Conservation (phyloP, 768 basidiomycete genomes). For the Rhodotorula diobovata region DNA sequence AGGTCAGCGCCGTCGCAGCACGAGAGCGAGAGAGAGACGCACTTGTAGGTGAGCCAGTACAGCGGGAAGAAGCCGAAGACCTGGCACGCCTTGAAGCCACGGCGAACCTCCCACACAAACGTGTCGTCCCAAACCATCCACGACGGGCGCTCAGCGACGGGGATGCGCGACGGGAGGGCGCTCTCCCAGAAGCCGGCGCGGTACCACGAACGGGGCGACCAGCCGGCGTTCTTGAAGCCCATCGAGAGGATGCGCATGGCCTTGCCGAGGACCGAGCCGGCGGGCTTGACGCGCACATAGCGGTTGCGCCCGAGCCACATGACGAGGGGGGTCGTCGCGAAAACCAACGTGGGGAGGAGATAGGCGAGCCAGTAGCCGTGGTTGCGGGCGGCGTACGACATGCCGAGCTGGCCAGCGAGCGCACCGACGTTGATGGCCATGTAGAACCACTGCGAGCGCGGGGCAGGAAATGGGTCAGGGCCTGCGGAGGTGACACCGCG, state of each 20-base stretch:
- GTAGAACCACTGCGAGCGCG: no score
- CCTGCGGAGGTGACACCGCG: no score
- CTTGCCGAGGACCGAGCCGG: conserved; percentile 41
- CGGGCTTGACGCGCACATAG: conserved; percentile 42
- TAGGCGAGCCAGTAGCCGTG: conserved; percentile 47
- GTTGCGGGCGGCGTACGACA: conserved; percentile 39
- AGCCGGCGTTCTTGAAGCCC: conserved; percentile 27
- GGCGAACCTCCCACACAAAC: conserved; percentile 45
- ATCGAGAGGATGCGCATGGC: conserved; percentile 20
- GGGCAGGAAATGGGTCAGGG: no score
- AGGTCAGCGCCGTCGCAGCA: no score
- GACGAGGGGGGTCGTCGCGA: conserved; percentile 42
- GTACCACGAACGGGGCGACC: conserved; percentile 14
- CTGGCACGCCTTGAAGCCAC: conserved; percentile 47
- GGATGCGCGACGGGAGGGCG: conserved; percentile 32
- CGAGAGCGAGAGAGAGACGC: not conserved
- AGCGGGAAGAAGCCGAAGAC: conserved; percentile 45
- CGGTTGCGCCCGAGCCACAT: conserved; percentile 40
- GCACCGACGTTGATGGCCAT: no score
- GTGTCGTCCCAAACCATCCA: conserved; percentile 44
- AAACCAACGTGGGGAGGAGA: conserved; percentile 42
- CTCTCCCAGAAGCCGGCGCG: conserved; percentile 41
- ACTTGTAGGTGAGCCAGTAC: conserved; percentile 28
- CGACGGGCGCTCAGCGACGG: conserved; percentile 34
- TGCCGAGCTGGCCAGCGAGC: conserved; percentile 59